A percentile compares a stretch with the other conserved stretches of the same genome.
Evolutionary conservation across 768 basidiomycete genomes (phyloP).

Genomic region (Lactarius hatsudake): DNA sequence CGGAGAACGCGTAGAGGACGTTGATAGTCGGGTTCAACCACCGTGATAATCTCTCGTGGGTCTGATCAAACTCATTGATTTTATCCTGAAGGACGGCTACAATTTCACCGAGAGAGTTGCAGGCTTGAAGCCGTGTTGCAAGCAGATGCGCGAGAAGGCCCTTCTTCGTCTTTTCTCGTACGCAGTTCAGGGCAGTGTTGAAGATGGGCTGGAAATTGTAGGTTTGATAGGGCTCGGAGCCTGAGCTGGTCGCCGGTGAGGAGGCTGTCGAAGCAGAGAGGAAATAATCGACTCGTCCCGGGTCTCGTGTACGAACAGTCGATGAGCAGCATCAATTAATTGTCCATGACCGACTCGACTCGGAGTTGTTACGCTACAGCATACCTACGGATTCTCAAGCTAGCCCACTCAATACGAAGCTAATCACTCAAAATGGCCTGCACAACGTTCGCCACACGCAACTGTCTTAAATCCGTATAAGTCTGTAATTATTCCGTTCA

Average conservation of each 20-base stretch:
- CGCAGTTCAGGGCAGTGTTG: too few relatives aligned
- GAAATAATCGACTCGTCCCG: too few relatives aligned
- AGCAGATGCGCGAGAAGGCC: background rate
- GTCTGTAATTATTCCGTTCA: conserved; percentile 51
- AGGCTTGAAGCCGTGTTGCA: background rate
- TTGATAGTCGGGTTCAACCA: background rate
- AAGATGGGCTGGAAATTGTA: too few relatives aligned
- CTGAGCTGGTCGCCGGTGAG: too few relatives aligned
- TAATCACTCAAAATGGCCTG: conserved; percentile 84
- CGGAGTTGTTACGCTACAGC: too few relatives aligned
- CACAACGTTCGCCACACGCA: conserved; percentile 90
- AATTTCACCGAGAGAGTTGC: background rate
- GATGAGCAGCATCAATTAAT: too few relatives aligned
- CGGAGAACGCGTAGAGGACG: background rate
- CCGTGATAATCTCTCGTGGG: background rate
- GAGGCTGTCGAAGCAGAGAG: too few relatives aligned
- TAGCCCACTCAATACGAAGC: background rate
- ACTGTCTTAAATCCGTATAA: conserved; percentile 90
- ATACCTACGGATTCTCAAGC: too few relatives aligned
- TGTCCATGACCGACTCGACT: too few relatives aligned
- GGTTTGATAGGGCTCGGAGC: too few relatives aligned
- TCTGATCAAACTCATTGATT: background rate
- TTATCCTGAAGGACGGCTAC: background rate
- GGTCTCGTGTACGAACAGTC: too few relatives aligned
- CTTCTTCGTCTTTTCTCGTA: too few relatives aligned